Base-by-base conservation (phyloP, 2,329 filamentous ascomycete species). In the Neonectria ditissima region DNA sequence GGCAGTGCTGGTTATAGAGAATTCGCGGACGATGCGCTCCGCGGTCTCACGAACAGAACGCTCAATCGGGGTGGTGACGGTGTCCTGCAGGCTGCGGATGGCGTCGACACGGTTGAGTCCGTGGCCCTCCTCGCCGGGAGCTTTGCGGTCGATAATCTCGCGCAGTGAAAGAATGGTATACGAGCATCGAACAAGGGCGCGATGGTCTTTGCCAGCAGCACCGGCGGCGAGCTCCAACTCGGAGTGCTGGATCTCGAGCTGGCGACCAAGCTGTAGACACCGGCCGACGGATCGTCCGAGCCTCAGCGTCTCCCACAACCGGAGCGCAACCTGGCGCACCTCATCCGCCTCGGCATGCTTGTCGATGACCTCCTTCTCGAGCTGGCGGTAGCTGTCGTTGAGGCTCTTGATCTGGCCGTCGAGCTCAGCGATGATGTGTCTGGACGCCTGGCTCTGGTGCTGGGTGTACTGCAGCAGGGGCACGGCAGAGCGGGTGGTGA, bases 261-360 rank as follows among this genome's bases (percentile, higher is more conserved):
- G 93, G 47, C 94, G 84, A 0, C 93, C 94, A 3, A 98, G 82
- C 73, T 92, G 91, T 44, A 98, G 83, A 74, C 92, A 94, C 55
- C 95, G 85, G 45, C 88, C 89, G 13, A 97, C 92, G 0, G 91
- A 88, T 45, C 94, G 83, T 1, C 91, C 92, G 2, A 98, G 82
- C 64, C 89, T 87, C 65, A 97, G 83, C 0, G 94, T 93, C 73
- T 92, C 88, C 85, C 93, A 93, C 28, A 97, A 85, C 11, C 94
- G 87, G 72, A 92, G 87, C 1, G 93, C 92, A 11, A 93, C 92
- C 55, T 90, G 80, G 10, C 91, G 87, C 8, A 97, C 92, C 79
- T 96, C 89, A 60, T 97, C 92, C 0, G 96, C 95, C 59, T 91
- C 90, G 72, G 93, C 91, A 81, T 97, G 92, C 71, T 95, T 93